A percentile compares a stretch with the other conserved stretches of the same genome.
Evolutionary conservation across 169 alveolate genomes (phyloP).

Genomic region (Eimeria mitis): DNA sequence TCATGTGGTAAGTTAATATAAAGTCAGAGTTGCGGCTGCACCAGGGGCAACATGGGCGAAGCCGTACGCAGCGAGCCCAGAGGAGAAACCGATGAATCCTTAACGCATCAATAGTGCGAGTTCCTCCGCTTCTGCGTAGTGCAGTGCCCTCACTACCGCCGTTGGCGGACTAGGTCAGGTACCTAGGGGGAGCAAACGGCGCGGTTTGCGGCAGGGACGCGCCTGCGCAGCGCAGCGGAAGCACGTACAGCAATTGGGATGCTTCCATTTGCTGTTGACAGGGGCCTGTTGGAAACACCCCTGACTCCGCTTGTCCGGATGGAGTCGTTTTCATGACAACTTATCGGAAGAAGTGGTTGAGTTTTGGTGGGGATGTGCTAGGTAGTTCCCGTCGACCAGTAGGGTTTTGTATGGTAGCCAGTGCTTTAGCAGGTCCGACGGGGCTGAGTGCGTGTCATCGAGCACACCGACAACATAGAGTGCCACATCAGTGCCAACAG

Average conservation of each 20-base stretch:
- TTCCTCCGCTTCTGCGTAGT: not conserved
- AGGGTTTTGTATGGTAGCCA: not conserved
- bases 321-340: not conserved
- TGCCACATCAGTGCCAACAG: not conserved
- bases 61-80: constrained; percentile 24
- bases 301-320: not conserved
- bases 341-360: not conserved
- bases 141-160: constrained; percentile 8
- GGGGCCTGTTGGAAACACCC: not conserved
- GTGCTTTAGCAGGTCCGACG: not conserved
- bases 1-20: not conserved
- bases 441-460: not conserved
- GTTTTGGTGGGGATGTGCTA: not conserved
- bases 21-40: not conserved
- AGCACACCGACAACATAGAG: not conserved
- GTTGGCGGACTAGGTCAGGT: constrained; percentile 8
- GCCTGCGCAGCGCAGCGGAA: constrained; percentile 10
- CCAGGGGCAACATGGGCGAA: not conserved
- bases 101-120: not conserved
- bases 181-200: constrained; percentile 17
- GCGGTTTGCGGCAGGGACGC: not conserved
- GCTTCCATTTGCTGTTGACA: not conserved
- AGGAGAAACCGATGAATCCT: not conserved
- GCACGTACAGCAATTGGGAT: not conserved
- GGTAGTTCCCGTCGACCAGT: not conserved